Evolutionary conservation across 305 asterid genomes (phyloP).

Genomic region (Fraxinus dipetala): DNA sequence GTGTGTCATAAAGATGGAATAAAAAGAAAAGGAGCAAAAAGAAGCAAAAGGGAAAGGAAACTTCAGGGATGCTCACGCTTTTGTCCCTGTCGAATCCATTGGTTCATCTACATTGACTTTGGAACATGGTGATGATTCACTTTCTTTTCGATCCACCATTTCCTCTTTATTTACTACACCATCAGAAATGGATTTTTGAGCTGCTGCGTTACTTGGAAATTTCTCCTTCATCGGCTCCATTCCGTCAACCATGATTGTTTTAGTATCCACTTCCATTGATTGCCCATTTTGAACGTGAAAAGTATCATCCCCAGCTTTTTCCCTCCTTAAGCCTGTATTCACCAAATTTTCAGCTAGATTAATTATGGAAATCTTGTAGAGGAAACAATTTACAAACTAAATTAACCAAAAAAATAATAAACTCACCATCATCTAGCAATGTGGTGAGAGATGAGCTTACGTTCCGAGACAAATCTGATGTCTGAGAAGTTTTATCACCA

Average conservation of each 20-base stretch:
- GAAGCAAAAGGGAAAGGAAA: constrained; percentile 30
- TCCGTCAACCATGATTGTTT: constrained; percentile 31
- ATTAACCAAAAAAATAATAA: background rate
- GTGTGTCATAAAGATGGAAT: constrained; percentile 9
- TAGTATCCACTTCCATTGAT: constrained; percentile 32
- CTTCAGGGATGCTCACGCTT: constrained; percentile 51
- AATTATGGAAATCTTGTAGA: constrained; percentile 17
- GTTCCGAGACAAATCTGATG: constrained; percentile 3
- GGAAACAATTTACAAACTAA: constrained; percentile 7
- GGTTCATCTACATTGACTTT: constrained; percentile 49
- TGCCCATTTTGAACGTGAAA: constrained; percentile 34
- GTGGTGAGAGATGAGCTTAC: background rate
- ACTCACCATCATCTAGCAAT: constrained; percentile 31
- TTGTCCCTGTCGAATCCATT: constrained; percentile 48
- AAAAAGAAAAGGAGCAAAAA: background rate
- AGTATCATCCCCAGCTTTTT: constrained; percentile 34
- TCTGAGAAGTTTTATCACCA: background rate
- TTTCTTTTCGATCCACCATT: constrained; percentile 44
- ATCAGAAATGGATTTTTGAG: constrained; percentile 35
- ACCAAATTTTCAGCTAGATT: constrained; percentile 31
- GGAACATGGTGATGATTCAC: constrained; percentile 45
- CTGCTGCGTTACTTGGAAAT: constrained; percentile 36
- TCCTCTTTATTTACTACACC: constrained; percentile 39
- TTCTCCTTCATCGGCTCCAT: constrained; percentile 33
- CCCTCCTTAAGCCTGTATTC: constrained; percentile 40